These are phyloP conservation scores for Cucurbita argyrosperma DNA, from an alignment of 306 rosid species.

Conservation along the genomic window DNA sequence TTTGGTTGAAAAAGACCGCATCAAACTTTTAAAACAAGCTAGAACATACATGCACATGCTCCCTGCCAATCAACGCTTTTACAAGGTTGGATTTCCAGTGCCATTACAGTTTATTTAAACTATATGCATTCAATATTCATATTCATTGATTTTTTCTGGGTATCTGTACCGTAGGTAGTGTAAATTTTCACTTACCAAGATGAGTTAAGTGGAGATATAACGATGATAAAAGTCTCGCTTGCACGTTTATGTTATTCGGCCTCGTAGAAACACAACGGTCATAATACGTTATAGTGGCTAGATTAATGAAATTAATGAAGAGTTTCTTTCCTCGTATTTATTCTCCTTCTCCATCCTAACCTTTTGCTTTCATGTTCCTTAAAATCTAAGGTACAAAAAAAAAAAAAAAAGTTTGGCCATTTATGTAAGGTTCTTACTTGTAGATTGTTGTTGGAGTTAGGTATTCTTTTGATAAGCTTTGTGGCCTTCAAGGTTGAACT, in stretches of 20 bases:
- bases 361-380: too few species aligned
- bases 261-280: neutral
- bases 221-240: neutral
- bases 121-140: constrained; percentile 22
- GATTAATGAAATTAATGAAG: neutral
- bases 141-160: constrained; percentile 53
- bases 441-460: too few species aligned
- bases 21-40: neutral
- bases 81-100: constrained; percentile 4
- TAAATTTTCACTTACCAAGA: constrained; percentile 14
- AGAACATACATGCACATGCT: constrained; percentile 6
- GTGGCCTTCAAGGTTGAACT: too few species aligned
- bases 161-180: constrained; percentile 30
- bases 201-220: constrained; percentile 21
- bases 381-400: too few species aligned
- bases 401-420: too few species aligned
- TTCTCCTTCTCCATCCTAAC: too few species aligned
- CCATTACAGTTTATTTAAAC: constrained; percentile 7
- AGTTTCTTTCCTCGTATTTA: too few species aligned
- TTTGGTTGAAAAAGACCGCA: constrained; percentile 28
- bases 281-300: neutral
- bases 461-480: too few species aligned
- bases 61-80: constrained; percentile 12
- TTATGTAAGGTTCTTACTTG: too few species aligned
- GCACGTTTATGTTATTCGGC: neutral